These are phyloP conservation scores for Xenosphaeropsis pyriputrescens DNA, from an alignment of 2,329 filamentous ascomycete genomes.

Conservation along the genomic window DNA sequence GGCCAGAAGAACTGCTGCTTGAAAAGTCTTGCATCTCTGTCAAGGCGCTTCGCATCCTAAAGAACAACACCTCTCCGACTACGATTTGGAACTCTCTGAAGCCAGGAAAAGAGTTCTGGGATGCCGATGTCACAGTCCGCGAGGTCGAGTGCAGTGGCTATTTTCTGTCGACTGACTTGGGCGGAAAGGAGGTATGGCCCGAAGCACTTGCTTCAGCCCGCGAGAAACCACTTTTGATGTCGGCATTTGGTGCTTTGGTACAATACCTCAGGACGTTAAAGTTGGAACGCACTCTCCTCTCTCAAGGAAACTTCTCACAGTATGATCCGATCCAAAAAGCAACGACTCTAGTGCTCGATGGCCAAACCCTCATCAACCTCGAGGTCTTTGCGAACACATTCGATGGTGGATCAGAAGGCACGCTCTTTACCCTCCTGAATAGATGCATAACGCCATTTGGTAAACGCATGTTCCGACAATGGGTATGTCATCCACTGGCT, in stretches of 20 bases:
- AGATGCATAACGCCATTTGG: conserved; percentile 93
- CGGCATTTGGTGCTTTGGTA: conserved; percentile 75
- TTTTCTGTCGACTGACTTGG: conserved; percentile 45
- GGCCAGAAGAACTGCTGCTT: conserved; percentile 74
- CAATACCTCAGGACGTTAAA: conserved; percentile 80
- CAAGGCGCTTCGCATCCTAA: conserved; percentile 84
- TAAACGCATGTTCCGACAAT: conserved; percentile 89
- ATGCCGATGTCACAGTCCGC: conserved; percentile 64
- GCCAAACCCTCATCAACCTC: conserved; percentile 94
- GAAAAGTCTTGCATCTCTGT: conserved; percentile 78
- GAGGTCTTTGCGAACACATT: conserved; percentile 91
- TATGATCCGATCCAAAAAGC: conserved; percentile 87
- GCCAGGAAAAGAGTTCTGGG: conserved; percentile 78
- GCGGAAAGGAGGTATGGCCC: conserved; percentile 56
- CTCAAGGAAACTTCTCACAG: conserved; percentile 77
- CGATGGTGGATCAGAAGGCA: conserved; percentile 74
- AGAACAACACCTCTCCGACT: conserved; percentile 85
- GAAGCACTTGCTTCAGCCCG: conserved; percentile 54
- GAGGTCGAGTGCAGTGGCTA: conserved; percentile 73
- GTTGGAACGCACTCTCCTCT: conserved; percentile 75
- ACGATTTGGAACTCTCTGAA: conserved; percentile 95
- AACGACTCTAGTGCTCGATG: conserved; percentile 81
- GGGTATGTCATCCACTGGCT: conserved; percentile 91
- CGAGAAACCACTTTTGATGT: conserved; percentile 75
- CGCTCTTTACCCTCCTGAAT: conserved; percentile 81